Percentiles rank a stretch among this genome's conserved stretches.
These are phyloP conservation scores for Leavenworthia alabamica DNA, from an alignment of 345 rosid species.

Conservation along the genomic window DNA sequence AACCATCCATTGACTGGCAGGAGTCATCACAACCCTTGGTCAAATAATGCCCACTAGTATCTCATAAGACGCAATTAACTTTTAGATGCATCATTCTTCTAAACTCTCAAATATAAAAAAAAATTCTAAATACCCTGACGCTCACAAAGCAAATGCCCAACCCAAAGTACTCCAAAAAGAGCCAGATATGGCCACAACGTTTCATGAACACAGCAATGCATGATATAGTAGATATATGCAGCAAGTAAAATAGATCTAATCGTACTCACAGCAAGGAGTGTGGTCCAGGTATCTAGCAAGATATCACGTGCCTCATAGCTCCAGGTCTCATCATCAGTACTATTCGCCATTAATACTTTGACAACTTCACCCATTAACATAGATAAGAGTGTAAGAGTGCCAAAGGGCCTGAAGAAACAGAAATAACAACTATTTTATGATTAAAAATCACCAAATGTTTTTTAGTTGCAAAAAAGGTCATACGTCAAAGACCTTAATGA, in stretches of 20 bases:
- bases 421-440: slow-evolving; percentile 13
- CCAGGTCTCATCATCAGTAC: slow-evolving; percentile 77
- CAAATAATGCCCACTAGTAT: slow-evolving; percentile 18
- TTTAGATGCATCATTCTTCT: not conserved
- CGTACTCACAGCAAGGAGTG: slow-evolving; percentile 64
- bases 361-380: slow-evolving; percentile 84
- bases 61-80: slow-evolving; percentile 7
- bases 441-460: not conserved
- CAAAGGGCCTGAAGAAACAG: slow-evolving; percentile 66
- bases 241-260: slow-evolving; percentile 9
- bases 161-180: slow-evolving; percentile 6
- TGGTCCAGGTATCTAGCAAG: slow-evolving; percentile 89
- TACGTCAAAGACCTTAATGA: slow-evolving; percentile 57
- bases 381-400: slow-evolving; percentile 75
- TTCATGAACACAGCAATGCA: slow-evolving; percentile 16
- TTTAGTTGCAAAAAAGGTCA: not conserved
- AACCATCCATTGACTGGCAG: slow-evolving; percentile 57
- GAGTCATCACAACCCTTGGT: slow-evolving; percentile 26
- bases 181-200: slow-evolving; percentile 15
- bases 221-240: too few relatives aligned
- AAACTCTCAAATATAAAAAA: slow-evolving; percentile 10
- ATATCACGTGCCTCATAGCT: slow-evolving; percentile 98
- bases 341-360: slow-evolving; percentile 59
- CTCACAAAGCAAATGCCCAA: slow-evolving; percentile 2
- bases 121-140: not conserved